Evolutionary conservation across 352 stramenopile genomes (phyloP).

Genomic region (Globisporangium parvum): DNA sequence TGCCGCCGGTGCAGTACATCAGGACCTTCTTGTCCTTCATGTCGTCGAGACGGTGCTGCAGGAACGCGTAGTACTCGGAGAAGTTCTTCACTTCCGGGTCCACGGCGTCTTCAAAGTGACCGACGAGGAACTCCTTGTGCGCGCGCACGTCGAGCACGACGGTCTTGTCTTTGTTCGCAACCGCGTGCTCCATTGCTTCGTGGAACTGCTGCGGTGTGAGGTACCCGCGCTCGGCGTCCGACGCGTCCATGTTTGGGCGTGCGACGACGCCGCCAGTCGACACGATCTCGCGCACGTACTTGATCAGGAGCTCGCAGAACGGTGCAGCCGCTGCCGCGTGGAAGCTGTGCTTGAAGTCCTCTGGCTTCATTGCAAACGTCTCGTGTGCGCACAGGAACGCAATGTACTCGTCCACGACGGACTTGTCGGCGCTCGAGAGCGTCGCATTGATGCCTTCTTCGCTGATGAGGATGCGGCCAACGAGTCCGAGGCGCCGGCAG

Average conservation of each 20-base stretch:
- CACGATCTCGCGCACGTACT: constrained; percentile 78
- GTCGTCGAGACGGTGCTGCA: constrained; percentile 50
- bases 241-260: constrained; percentile 47
- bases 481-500: constrained; percentile 45
- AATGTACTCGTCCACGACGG: constrained; percentile 62
- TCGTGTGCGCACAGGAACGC: constrained; percentile 41
- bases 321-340: constrained; percentile 27
- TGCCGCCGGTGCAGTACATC: constrained; percentile 77
- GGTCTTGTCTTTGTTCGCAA: constrained; percentile 34
- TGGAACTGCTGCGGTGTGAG: constrained; percentile 78
- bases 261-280: constrained; percentile 44
- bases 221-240: constrained; percentile 55
- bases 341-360: constrained; percentile 77
- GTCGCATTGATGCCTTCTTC: constrained; percentile 84
- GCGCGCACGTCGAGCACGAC: constrained; percentile 58
- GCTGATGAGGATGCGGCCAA: constrained; percentile 69
- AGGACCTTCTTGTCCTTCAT: constrained; percentile 71
- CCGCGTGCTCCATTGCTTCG: constrained; percentile 37
- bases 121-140: constrained; percentile 62
- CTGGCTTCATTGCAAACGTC: constrained; percentile 41
- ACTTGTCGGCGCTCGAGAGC: constrained; percentile 38
- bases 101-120: constrained; percentile 62
- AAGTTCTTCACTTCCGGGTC: constrained; percentile 72
- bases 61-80: constrained; percentile 65
- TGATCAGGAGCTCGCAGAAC: constrained; percentile 64